Conservation (phyloP, 106 monocot genomes). For the Triglochin maritima region DNA sequence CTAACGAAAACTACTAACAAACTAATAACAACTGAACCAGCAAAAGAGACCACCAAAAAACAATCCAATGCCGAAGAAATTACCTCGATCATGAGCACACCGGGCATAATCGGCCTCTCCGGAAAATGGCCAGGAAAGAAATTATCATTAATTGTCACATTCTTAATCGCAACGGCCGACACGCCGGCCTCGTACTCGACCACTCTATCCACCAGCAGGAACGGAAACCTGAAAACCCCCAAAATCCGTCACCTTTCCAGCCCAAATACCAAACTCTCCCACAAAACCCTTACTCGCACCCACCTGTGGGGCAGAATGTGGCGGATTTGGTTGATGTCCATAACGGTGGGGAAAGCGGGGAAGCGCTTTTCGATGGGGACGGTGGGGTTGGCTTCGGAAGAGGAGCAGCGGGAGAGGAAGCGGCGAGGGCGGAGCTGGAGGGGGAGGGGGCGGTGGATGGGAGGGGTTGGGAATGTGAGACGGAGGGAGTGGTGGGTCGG, state of each 20-base stretch:
- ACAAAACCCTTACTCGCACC: slow-evolving; percentile 1
- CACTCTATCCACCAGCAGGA: slow-evolving; percentile 95
- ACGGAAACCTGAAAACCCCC: slow-evolving; percentile 52
- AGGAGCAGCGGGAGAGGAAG: slow-evolving; percentile 3
- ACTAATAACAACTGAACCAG: too few species aligned
- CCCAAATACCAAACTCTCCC: not conserved
- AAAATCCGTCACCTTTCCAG: not conserved
- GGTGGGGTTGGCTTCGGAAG: not conserved
- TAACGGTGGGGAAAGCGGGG: slow-evolving; percentile 54
- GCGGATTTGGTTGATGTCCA: slow-evolving; percentile 90
- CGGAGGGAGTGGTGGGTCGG: not conserved
- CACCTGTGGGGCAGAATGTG: slow-evolving; percentile 85
- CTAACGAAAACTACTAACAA: too few species aligned
- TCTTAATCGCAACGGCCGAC: slow-evolving; percentile 86
- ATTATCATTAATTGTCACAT: slow-evolving; percentile 94
- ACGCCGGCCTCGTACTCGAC: slow-evolving; percentile 80
- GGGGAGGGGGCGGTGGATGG: not conserved
- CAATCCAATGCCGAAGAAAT: not conserved
- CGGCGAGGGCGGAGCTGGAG: not conserved
- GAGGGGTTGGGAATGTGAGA: not conserved
- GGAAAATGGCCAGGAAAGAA: slow-evolving; percentile 98
- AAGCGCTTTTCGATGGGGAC: not conserved
- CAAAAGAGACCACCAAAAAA: too few species aligned
- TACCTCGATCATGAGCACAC: slow-evolving; percentile 99
- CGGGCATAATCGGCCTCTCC: slow-evolving; percentile 95